phyloP scores from a whole-genome alignment of 2,329 filamentous ascomycete genomes.

The Macroventuria anomochaeta region DNA sequence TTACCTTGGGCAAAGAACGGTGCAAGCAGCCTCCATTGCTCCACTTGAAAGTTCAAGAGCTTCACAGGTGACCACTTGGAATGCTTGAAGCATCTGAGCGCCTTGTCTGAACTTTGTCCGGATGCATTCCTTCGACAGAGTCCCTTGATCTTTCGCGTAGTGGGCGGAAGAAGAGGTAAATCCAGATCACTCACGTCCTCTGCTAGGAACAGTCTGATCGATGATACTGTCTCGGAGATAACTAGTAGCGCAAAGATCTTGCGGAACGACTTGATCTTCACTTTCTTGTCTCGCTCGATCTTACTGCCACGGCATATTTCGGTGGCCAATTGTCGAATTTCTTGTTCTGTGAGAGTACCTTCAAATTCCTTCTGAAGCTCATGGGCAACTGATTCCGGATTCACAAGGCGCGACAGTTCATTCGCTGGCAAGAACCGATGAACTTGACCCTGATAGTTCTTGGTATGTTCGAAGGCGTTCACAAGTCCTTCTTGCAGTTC shows the following conservation, averaged over 20 bases:
- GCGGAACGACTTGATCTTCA: not conserved
- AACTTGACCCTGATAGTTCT: not conserved
- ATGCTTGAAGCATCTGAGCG: not conserved
- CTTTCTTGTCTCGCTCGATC: not conserved
- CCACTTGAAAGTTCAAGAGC: not conserved
- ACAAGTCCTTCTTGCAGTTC: no score
- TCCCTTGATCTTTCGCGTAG: not conserved
- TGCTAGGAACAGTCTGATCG: not conserved
- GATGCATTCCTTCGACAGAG: not conserved
- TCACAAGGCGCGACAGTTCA: not conserved
- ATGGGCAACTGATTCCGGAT: not conserved
- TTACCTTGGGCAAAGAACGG: constrained; percentile 17
- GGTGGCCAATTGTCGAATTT: not conserved
- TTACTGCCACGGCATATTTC: no score
- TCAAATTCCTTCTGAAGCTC: not conserved
- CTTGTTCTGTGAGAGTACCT: not conserved
- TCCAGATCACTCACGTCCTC: constrained; percentile 2
- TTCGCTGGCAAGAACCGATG: not conserved
- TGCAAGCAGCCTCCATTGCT: constrained; percentile 28
- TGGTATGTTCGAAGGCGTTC: no score
- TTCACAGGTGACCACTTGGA: not conserved
- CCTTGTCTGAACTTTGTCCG: not conserved
- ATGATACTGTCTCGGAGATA: not conserved
- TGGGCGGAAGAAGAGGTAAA: not conserved
- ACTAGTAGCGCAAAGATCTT: not conserved